Percentiles rank a stretch among this genome's conserved stretches.
These are phyloP conservation scores for Pinus taeda DNA, from an alignment of 75 land plant genomes.

Conservation along the genomic window DNA sequence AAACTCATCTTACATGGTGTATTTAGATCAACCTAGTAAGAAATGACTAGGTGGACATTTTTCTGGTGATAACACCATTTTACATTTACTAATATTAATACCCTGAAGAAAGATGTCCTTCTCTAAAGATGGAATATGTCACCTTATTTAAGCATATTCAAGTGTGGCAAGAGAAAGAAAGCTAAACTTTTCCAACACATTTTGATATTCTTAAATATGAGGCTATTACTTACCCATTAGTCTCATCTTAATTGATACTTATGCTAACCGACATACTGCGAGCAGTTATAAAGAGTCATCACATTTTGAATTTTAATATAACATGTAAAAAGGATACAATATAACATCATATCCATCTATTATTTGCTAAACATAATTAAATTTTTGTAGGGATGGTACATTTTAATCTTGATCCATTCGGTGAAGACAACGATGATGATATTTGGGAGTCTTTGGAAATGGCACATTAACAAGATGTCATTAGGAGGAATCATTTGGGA, in stretches of 20 bases:
- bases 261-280: not conserved
- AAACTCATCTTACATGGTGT: too few relatives aligned
- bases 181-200: not conserved
- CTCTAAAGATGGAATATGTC: too few relatives aligned
- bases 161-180: not conserved
- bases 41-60: too few relatives aligned
- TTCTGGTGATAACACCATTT: too few relatives aligned
- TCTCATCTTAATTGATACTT: not conserved
- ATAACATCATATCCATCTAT: not conserved
- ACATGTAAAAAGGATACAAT: not conserved
- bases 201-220: not conserved
- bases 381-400: slow-evolving; percentile 64
- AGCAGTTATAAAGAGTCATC: not conserved
- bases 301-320: not conserved
- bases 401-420: slow-evolving; percentile 94
- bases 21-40: too few relatives aligned
- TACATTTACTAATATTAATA: too few relatives aligned
- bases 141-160: not conserved
- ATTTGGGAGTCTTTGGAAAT: slow-evolving; percentile 97
- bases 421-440: slow-evolving; percentile 89
- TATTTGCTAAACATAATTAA: not conserved
- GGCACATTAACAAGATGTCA: slow-evolving; percentile 90
- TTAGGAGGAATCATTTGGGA: slow-evolving; percentile 76
- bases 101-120: too few relatives aligned
- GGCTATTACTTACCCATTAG: not conserved